Evolutionary conservation across 345 rosid species (phyloP), one percentile per base, ranked within the genome.

Genomic region (Brassica napus): DNA sequence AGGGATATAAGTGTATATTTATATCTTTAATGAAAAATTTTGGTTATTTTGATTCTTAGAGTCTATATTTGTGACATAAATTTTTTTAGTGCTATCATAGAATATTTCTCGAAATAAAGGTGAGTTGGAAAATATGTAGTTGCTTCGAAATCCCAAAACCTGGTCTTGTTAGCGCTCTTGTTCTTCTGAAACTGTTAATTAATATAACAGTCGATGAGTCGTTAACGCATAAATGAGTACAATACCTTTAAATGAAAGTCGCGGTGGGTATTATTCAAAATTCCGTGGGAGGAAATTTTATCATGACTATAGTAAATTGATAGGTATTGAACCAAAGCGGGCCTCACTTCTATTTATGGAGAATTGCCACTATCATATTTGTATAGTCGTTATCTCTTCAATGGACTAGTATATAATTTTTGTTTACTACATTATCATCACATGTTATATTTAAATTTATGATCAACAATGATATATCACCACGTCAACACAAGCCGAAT

Each of bases 281-380:
- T 49, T 73, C 52, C n/a, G 0, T 31, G 21, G 1, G 18, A 64
- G 10, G 7, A 74, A 74, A 31, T 1, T 31, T 52, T 65, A 74
- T 65, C 37, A 65, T 34, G 18, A 73, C 30, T 65, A 64, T 62
- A 74, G 77, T 64, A 65, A 6, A 49, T 63, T 63, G 69, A 74
- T 64, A 73, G 47, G 49, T 47, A 63, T 63, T 7, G 42, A 63
- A 49, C 49, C 6, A 18, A 63, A 73, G 37, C 42, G 23, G 61
- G 47, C 4, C n/a, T 63, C 32, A 63, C 10, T 47, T 64, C 23
- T 59, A 47, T 64, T 73, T 44, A 12, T 63, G 62, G 61, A 10
- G 77, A 63, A 15, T 73, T 47, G 62, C 63, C 63, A 12, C 28
- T 64, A 30, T 63, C 34, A 30, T 31, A 32, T 28, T 16, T 62